Conservation (phyloP, 78 protist species). For the Pigoraptor vietnamica region DNA sequence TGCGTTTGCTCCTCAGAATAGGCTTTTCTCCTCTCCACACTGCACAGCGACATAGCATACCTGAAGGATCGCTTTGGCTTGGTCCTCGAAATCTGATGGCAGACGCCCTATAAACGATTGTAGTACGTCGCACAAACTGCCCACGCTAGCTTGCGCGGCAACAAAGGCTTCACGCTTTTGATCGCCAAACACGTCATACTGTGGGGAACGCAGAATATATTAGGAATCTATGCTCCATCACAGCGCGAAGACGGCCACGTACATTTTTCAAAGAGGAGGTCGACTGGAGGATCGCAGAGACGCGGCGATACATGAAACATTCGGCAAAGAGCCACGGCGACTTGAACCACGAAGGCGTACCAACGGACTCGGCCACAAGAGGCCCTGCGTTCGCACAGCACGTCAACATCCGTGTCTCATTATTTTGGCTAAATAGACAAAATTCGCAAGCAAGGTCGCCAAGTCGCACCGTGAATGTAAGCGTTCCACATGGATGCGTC, state of each 20-base stretch:
- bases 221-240: neutral
- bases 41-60: no score
- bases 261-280: neutral
- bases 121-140: neutral
- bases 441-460: no score
- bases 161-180: neutral
- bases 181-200: neutral
- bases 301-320: constrained; percentile 16
- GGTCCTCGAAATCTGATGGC: neutral
- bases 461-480: neutral
- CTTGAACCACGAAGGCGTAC: neutral
- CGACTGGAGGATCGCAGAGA: neutral
- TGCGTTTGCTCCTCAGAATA: neutral
- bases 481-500: neutral
- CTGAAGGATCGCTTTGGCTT: neutral
- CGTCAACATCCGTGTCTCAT: neutral
- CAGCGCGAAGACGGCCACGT: no score
- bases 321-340: neutral
- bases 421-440: no score
- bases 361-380: neutral
- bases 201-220: neutral
- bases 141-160: neutral
- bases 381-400: neutral
- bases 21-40: neutral
- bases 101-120: neutral